Base-by-base conservation (phyloP, 352 stramenopile species). In the Elongisporangium prolatum region DNA sequence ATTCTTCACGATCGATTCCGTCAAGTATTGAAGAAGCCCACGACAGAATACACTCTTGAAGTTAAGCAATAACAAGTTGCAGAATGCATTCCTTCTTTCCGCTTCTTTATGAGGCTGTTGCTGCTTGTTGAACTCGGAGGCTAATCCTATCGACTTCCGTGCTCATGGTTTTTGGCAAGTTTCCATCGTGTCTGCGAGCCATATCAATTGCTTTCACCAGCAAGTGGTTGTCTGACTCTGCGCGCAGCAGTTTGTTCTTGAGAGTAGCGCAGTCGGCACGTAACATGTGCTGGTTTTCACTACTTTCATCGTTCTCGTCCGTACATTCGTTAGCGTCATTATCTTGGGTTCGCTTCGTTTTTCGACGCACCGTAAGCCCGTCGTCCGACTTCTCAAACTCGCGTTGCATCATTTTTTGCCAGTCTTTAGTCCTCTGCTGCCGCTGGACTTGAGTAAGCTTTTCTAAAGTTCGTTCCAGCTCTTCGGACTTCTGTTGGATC, bases 1-100 rank as follows among this genome's bases (percentile, higher is more conserved):
- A 78, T 91, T 16, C 48, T 93, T 20, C 72, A 77, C 14, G 80
- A 91, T 51, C 77, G 84, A 21, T 93, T 88, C 65, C 71, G 69
- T 28, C 37, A 66, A 50, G 73, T 63, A 0, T 4, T 80, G 37
- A 50, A 51, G 6, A 68, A 77, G 21, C 20, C 68, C 1, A 48
- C 24, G 0, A 56, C 69, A 14, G 65, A 77, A 50, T 71, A 63
- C 48, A 65, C 54, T 47, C 37, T 83, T 40, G 48, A 53, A 52
- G 56, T 53, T 37, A 10, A 16, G n/a, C 18, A 44, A 25, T 10
- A 25, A 56, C 3, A 44, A 2, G 17, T 52, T 18, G 18, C 38
- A 51, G 47, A 57, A 54, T 47, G 50, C 48, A 21, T n/a, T n/a
- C 0, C 22, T 52, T 44, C 7, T 55, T 56, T 16, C 28, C 22